A percentile compares a stretch with the other conserved stretches of the same genome.
Evolutionary conservation across 2,329 filamentous ascomycete species (phyloP).

Genomic region (Xylaria multiplex): DNA sequence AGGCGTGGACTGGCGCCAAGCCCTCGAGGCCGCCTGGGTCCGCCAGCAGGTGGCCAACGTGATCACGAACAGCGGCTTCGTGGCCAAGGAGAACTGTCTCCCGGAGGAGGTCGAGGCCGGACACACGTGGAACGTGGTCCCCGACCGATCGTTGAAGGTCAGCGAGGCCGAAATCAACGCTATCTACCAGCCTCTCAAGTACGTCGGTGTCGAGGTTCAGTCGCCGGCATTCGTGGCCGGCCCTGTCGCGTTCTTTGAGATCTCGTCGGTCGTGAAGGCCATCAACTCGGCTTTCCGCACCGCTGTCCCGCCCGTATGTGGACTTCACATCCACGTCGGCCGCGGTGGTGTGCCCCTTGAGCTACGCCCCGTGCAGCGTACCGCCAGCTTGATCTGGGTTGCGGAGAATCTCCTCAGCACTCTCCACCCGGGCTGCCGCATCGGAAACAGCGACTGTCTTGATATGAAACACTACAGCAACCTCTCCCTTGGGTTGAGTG

Average conservation of each 20-base stretch:
- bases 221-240: constrained; percentile 15
- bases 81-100: not conserved
- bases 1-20: too few relatives aligned
- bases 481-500: not conserved
- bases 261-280: constrained; percentile 14
- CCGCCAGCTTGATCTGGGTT: constrained; percentile 11
- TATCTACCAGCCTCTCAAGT: constrained; percentile 2
- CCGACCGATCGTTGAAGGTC: constrained; percentile 4
- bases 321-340: constrained; percentile 24
- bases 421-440: constrained; percentile 19
- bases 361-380: constrained; percentile 17
- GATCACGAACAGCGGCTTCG: constrained; percentile 7
- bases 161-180: not conserved
- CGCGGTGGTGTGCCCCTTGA: not conserved
- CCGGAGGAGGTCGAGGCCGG: not conserved
- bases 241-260: constrained; percentile 13
- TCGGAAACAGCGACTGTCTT: constrained; percentile 14
- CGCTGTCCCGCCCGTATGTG: constrained; percentile 15
- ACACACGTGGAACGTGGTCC: constrained; percentile 20
- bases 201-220: constrained; percentile 18
- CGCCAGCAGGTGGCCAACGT: constrained; percentile 24
- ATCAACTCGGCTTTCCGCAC: constrained; percentile 22
- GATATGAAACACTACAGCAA: not conserved
- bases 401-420: constrained; percentile 17
- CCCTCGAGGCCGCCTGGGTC: constrained; percentile 7